A percentile compares a stretch with the other conserved stretches of the same genome.
These are phyloP conservation scores for Wickerhamiella australiensis DNA, from an alignment of 805 yeast species.

Conservation along the genomic window DNA sequence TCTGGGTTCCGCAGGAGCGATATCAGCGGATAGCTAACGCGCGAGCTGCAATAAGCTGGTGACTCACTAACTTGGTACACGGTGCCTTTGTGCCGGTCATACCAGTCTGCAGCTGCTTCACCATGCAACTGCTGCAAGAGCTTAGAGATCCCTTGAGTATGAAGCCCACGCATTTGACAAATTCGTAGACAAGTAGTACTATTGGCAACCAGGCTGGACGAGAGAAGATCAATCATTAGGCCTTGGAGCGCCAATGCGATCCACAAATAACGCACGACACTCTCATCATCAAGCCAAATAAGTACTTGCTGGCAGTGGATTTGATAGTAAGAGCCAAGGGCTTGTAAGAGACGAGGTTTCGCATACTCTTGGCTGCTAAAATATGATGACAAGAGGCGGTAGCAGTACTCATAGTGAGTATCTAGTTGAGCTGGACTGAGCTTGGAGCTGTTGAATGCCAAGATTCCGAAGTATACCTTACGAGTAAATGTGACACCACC, in stretches of 20 bases:
- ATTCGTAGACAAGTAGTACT: not conserved
- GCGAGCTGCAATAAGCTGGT: not conserved
- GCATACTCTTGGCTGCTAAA: not conserved
- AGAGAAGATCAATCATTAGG: not conserved
- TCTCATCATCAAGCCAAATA: slow-evolving; percentile 1
- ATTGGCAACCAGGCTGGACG: not conserved
- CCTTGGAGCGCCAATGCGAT: not conserved
- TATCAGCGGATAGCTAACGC: not conserved
- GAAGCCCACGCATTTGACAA: not conserved
- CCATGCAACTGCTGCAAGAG: not conserved
- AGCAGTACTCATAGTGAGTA: not conserved
- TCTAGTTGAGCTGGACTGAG: not conserved
- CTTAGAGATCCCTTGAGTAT: not conserved
- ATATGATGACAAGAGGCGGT: not conserved
- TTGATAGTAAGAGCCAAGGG: not conserved
- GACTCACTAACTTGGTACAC: not conserved
- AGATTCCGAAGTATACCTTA: not conserved
- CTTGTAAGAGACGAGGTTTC: not conserved
- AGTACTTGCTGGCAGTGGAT: not conserved
- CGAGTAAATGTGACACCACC: not conserved
- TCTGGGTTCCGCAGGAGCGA: not conserved
- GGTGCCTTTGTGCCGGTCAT: not conserved
- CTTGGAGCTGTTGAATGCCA: not conserved
- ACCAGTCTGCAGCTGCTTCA: not conserved
- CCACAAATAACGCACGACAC: not conserved